Conservation (phyloP, 345 rosid species). For the Ceriops tagal region DNA sequence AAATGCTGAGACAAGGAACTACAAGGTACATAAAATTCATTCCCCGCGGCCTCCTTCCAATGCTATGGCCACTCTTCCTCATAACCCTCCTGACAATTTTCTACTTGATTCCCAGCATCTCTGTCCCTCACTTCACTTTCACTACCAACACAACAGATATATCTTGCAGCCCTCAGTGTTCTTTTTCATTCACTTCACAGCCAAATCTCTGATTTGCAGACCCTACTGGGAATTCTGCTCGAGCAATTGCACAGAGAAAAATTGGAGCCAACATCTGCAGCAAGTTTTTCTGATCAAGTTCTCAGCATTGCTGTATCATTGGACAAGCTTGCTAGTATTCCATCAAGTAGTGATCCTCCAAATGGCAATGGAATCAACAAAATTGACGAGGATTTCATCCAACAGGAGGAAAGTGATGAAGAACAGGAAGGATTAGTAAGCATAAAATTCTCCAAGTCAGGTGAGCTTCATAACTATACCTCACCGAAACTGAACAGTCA, state of each 20-base stretch:
- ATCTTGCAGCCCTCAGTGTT: neutral
- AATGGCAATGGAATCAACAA: slow-evolving; percentile 21
- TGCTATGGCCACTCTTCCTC: slow-evolving; percentile 30
- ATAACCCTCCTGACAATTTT: slow-evolving; percentile 28
- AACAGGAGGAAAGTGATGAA: slow-evolving; percentile 36
- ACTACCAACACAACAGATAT: slow-evolving; percentile 5
- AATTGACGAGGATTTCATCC: slow-evolving; percentile 31
- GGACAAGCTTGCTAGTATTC: slow-evolving; percentile 41
- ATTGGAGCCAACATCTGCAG: slow-evolving; percentile 20
- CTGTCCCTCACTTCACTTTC: slow-evolving; percentile 25
- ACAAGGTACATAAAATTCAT: slow-evolving; percentile 30
- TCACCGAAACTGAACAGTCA: slow-evolving; percentile 39
- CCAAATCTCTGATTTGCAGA: slow-evolving; percentile 42
- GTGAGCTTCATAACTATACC: slow-evolving; percentile 41
- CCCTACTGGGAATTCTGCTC: slow-evolving; percentile 35
- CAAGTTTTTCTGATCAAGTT: slow-evolving; percentile 46
- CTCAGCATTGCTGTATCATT: slow-evolving; percentile 38
- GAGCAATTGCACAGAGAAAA: slow-evolving; percentile 35
- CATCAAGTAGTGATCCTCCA: slow-evolving; percentile 21
- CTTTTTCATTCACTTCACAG: slow-evolving; percentile 25
- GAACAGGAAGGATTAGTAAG: slow-evolving; percentile 21
- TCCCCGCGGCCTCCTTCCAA: slow-evolving; percentile 21
- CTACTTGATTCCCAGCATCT: slow-evolving; percentile 27
- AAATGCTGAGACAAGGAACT: slow-evolving; percentile 36
- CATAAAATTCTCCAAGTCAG: slow-evolving; percentile 30